Evolutionary conservation across 23 red algal species (phyloP).

Genomic region (Agarophyton chilense): DNA sequence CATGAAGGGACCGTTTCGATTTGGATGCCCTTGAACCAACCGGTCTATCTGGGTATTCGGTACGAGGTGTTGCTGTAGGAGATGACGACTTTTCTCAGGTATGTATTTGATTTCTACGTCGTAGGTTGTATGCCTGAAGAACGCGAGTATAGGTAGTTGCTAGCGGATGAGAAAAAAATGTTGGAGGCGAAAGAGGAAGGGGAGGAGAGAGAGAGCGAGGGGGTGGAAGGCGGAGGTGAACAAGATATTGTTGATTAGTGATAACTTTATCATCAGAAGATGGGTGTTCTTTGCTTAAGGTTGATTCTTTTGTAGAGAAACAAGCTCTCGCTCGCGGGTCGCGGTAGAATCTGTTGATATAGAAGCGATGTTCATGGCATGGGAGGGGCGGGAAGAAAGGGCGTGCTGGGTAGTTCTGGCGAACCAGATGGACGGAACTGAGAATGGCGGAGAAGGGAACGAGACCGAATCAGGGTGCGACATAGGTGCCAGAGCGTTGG

Average conservation of each 20-base stretch:
- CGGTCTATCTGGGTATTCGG: background rate
- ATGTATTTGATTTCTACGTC: conserved; percentile 1
- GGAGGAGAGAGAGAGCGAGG: background rate
- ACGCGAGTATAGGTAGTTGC: background rate
- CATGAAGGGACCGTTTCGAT: background rate
- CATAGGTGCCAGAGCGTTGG: too few relatives aligned
- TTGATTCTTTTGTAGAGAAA: background rate
- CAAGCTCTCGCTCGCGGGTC: too few relatives aligned
- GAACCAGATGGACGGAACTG: background rate
- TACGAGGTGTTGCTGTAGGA: background rate
- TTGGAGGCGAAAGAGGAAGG: background rate
- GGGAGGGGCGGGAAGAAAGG: background rate
- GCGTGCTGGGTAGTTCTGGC: conserved; percentile 13
- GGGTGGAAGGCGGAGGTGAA: background rate
- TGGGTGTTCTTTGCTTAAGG: background rate
- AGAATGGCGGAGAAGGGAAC: background rate
- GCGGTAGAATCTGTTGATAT: too few relatives aligned
- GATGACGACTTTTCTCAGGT: background rate
- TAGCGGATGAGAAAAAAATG: too few relatives aligned
- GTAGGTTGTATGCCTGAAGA: background rate
- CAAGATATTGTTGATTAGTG: background rate
- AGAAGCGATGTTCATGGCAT: too few relatives aligned
- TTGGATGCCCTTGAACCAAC: conserved; percentile 1
- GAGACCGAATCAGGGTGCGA: conserved; percentile 11
- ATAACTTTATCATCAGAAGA: too few relatives aligned